Evolutionary conservation across 495 filamentous ascomycete genomes (phyloP), one percentile per base, ranked within the genome.

Genomic region (Bathelium albidoporum): DNA sequence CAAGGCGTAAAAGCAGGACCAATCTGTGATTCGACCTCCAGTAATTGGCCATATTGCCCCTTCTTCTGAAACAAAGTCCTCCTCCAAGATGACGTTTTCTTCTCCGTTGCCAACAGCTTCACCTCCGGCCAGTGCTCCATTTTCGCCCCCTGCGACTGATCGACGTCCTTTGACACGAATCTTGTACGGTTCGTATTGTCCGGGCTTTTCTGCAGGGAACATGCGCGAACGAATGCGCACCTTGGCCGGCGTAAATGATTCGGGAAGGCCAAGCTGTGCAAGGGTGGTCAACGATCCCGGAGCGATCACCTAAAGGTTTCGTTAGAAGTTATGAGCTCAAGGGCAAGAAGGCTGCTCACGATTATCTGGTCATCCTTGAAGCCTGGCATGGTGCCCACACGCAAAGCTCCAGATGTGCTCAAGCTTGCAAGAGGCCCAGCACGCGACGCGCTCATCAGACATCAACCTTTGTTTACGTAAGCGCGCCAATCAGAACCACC

Each of bases 211-310:
- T 29, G 86, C 89, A 2, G 84, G 85, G 73, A 97, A 98, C 91
- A 98, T 95, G 78, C 94, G 88, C 69, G 92, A 95, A 20, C 87
- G 84, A 67, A 97, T 82, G 66, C 89, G 87, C 72, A 88, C 79
- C 55, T 83, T 81, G 26, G 94, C 89, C 5, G 91, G 93, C 11
- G 90, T 93, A 71, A 96, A 91, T 2, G 87, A 88, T 77, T 98
- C 94, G 61, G 87, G 87, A 43, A 95, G 86, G 55, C 94, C 94
- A 22, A 96, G 82, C 79, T 97, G 94, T 66, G 93, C 95, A 73
- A 96, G 84, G 65, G 91, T 97, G 62, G 88, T 91, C 74, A 90
- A 87, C 71, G 91, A 96, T 69, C 94, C 94, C 44, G 95, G 94
- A 74, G 89, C 90, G 78, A 98, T 93, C 75, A 98, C 83, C 87